These are phyloP conservation scores for Corylus americana DNA, from an alignment of 306 rosid species.

Conservation along the genomic window DNA sequence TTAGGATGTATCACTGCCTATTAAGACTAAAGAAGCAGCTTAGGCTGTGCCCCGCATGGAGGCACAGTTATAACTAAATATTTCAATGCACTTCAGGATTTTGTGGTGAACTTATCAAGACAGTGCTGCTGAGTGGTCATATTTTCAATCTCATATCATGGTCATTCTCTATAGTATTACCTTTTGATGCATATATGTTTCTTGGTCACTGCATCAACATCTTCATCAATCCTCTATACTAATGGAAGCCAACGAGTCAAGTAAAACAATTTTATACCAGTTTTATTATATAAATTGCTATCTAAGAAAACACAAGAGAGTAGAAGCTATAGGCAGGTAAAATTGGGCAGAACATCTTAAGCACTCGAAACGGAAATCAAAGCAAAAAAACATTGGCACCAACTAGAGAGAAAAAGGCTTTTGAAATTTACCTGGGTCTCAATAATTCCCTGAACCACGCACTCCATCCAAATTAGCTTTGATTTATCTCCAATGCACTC, in stretches of 20 bases:
- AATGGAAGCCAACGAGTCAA: neutral
- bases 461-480: conserved; percentile 57
- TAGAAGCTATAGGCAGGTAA: neutral
- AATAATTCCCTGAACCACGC: conserved; percentile 90
- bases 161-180: neutral
- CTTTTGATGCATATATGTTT: neutral
- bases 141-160: neutral
- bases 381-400: neutral
- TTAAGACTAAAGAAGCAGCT: neutral
- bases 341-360: neutral
- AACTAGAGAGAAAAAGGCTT: conserved; percentile 6
- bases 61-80: neutral
- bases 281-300: too few relatives aligned
- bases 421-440: conserved; percentile 64
- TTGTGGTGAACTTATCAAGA: neutral
- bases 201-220: neutral
- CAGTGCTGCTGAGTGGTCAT: neutral
- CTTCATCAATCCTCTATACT: neutral
- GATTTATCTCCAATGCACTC: neutral
- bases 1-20: neutral
- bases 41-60: neutral
- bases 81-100: neutral
- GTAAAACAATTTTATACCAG: too few relatives aligned
- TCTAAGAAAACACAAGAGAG: neutral
- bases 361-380: too few relatives aligned